Conservation (phyloP, 1,139 yeast species). For the Geotrichum carabidarum region DNA sequence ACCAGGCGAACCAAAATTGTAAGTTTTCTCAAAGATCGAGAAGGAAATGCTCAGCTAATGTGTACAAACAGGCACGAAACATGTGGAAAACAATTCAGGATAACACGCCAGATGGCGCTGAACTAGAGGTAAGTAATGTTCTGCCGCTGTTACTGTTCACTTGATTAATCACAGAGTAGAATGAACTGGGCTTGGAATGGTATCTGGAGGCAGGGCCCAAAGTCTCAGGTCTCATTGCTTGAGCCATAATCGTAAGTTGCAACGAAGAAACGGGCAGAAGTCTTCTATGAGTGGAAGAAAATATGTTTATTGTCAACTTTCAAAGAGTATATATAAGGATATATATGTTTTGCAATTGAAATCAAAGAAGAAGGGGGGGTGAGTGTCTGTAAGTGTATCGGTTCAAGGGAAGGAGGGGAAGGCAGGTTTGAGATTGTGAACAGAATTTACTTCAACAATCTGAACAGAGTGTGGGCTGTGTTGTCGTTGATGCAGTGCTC, state of each 20-base stretch:
- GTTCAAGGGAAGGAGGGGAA: too few relatives aligned
- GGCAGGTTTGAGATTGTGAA: not conserved
- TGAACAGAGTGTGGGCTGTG: conserved; percentile 85
- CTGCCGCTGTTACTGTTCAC: too few relatives aligned
- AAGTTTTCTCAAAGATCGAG: conserved; percentile 3
- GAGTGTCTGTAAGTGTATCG: too few relatives aligned
- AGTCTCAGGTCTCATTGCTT: too few relatives aligned
- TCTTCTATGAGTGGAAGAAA: too few relatives aligned
- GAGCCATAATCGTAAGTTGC: too few relatives aligned
- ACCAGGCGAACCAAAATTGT: conserved; percentile 19
- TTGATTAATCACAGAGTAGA: not conserved
- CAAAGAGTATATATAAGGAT: too few relatives aligned
- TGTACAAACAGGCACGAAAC: conserved; percentile 8
- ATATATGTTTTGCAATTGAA: too few relatives aligned
- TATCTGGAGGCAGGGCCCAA: not conserved
- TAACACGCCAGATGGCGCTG: conserved; percentile 9
- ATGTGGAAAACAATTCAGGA: conserved; percentile 18
- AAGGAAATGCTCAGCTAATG: not conserved
- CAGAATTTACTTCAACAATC: conserved; percentile 15
- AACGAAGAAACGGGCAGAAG: too few relatives aligned
- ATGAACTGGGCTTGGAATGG: conserved; percentile 16
- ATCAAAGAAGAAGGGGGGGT: too few relatives aligned
- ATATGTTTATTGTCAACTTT: too few relatives aligned
- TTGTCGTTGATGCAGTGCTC: conserved; percentile 91
- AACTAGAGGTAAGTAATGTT: conserved; percentile 10